These are phyloP conservation scores for Scheffersomyces cryptocercus DNA, from an alignment of 1,139 yeast genomes.

Conservation along the genomic window DNA sequence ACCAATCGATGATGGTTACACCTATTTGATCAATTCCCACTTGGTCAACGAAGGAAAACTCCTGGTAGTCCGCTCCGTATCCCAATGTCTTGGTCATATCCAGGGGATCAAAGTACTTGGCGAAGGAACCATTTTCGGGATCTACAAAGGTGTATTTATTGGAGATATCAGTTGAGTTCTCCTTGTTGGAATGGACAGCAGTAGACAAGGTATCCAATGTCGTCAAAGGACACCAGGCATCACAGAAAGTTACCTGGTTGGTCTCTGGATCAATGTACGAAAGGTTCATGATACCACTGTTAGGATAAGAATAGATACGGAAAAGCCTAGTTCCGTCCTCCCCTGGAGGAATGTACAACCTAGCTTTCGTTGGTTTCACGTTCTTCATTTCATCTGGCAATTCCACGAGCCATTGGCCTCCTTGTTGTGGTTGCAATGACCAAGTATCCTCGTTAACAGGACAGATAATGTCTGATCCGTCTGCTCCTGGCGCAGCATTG, in stretches of 20 bases:
- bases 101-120: conserved; percentile 41
- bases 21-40: conserved; percentile 64
- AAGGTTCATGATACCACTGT: conserved; percentile 88
- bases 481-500: conserved; percentile 40
- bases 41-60: conserved; percentile 75
- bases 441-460: conserved; percentile 45
- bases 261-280: conserved; percentile 78
- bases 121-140: conserved; percentile 36
- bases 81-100: conserved; percentile 47
- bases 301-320: conserved; percentile 75
- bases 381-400: conserved; percentile 56
- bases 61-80: conserved; percentile 61
- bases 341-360: conserved; percentile 63
- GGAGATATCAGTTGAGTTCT: conserved; percentile 18
- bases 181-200: conserved; percentile 21
- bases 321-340: conserved; percentile 62
- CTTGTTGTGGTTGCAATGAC: conserved; percentile 45
- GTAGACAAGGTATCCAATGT: conserved; percentile 30
- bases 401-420: conserved; percentile 70
- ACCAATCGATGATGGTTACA: conserved; percentile 67
- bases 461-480: conserved; percentile 54
- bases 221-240: conserved; percentile 81
- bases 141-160: conserved; percentile 31
- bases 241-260: conserved; percentile 61
- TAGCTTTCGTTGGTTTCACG: conserved; percentile 68